A percentile compares a stretch with the other conserved stretches of the same genome.
Evolutionary conservation across 2,329 filamentous ascomycete species (phyloP).

Genomic region (Colletotrichum echinochloae): DNA sequence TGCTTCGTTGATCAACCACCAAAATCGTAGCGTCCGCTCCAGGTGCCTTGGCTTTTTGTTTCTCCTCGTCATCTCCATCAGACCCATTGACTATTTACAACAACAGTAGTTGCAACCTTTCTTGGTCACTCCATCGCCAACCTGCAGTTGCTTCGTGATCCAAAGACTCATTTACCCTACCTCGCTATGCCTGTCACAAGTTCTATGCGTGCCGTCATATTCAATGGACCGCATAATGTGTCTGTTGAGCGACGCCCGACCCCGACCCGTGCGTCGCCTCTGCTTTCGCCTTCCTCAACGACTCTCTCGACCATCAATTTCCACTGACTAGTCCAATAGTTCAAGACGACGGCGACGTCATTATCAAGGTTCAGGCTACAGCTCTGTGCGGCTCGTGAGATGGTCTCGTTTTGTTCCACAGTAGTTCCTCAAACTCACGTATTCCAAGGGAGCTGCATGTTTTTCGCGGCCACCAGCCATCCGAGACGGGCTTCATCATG

Average conservation of each 20-base stretch:
- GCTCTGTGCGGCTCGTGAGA: constrained; percentile 88
- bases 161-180: neutral
- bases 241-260: constrained; percentile 83
- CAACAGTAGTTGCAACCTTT: neutral
- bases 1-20: neutral
- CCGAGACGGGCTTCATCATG: constrained; percentile 73
- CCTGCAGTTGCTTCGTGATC: neutral
- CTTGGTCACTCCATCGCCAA: neutral
- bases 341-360: constrained; percentile 77
- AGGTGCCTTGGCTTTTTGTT: constrained; percentile 1
- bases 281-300: neutral
- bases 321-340: constrained; percentile 57
- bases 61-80: neutral
- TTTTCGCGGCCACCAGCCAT: constrained; percentile 83
- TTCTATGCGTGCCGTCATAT: constrained; percentile 90
- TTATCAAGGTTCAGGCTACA: constrained; percentile 85
- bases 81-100: neutral
- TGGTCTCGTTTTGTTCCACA: constrained; percentile 40
- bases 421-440: constrained; percentile 18
- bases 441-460: constrained; percentile 81
- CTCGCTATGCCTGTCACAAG: constrained; percentile 25
- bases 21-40: neutral
- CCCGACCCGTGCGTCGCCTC: constrained; percentile 66
- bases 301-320: neutral
- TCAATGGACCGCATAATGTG: constrained; percentile 82